Evolutionary conservation across 345 rosid species (phyloP).

Genomic region (Dipteronia dyeriana): DNA sequence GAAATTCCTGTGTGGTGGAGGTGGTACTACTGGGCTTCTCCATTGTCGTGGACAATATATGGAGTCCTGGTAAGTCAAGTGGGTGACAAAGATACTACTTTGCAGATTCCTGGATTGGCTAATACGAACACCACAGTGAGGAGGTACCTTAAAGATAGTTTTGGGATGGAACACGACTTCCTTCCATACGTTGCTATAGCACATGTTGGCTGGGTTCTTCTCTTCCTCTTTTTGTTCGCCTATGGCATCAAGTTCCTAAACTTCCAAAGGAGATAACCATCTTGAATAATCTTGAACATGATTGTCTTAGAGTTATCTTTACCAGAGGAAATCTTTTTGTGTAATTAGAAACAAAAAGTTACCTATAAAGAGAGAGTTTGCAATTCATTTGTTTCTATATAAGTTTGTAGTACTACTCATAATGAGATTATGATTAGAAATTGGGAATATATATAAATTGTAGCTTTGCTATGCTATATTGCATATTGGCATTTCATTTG

Average conservation of each 20-base stretch:
- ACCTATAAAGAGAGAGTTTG: too few species aligned
- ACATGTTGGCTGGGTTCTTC: constrained; percentile 49
- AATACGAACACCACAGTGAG: constrained; percentile 25
- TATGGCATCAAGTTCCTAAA: constrained; percentile 62
- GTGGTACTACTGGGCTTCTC: constrained; percentile 86
- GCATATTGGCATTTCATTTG: too few species aligned
- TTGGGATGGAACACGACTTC: constrained; percentile 60
- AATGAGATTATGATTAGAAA: too few species aligned
- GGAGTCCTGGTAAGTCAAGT: constrained; percentile 77
- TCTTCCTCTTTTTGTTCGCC: constrained; percentile 52
- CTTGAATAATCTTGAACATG: background rate
- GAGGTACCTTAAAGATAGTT: constrained; percentile 39
- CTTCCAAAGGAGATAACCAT: constrained; percentile 53
- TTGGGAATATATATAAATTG: too few species aligned
- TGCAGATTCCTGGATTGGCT: constrained; percentile 45
- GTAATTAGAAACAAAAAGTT: too few species aligned
- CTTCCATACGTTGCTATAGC: constrained; percentile 62
- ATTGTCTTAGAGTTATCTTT: background rate
- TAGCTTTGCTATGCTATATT: too few species aligned
- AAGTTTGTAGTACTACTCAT: too few species aligned
- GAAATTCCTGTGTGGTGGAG: constrained; percentile 93
- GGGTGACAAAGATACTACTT: constrained; percentile 44
- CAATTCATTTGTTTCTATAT: too few species aligned
- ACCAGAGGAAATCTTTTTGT: background rate
- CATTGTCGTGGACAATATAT: constrained; percentile 82